Percentiles rank a stretch among this genome's conserved stretches.
These are phyloP conservation scores for Epichloe elymi DNA, from an alignment of 2,329 filamentous ascomycete genomes.

Conservation along the genomic window DNA sequence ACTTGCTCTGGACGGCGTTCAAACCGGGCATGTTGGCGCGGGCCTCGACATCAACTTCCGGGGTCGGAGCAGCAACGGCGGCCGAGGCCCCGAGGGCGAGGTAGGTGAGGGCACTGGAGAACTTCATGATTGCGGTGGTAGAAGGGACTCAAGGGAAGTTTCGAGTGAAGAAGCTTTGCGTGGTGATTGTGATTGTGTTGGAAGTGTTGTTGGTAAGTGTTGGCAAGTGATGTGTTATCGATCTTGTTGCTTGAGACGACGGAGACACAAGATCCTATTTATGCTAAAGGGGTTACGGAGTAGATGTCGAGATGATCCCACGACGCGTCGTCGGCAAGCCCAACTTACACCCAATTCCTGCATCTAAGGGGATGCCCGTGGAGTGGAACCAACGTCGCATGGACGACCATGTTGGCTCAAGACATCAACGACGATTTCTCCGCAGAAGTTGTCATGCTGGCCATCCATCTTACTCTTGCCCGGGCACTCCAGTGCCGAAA, in stretches of 20 bases:
- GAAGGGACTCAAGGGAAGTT: not conserved
- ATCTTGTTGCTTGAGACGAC: too few relatives aligned
- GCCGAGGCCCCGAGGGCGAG: not conserved
- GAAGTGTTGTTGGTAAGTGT: not conserved
- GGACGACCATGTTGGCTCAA: not conserved
- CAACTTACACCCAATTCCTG: not conserved
- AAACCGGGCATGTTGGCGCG: slow-evolving; percentile 10
- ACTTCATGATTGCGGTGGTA: slow-evolving; percentile 5
- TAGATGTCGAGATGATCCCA: not conserved
- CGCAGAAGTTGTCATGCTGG: not conserved
- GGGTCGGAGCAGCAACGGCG: not conserved
- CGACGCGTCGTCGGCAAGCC: not conserved
- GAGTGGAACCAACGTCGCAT: not conserved
- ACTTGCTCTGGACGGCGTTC: slow-evolving; percentile 8
- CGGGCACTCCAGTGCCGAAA: not conserved
- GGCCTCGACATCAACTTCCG: slow-evolving; percentile 1
- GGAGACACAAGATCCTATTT: not conserved
- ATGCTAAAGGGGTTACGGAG: not conserved
- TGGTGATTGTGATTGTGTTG: not conserved
- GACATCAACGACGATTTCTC: not conserved
- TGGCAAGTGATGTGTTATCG: too few relatives aligned
- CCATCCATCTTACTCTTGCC: not conserved
- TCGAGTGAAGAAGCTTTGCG: not conserved
- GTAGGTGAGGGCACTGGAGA: not conserved
- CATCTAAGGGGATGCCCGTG: not conserved